A percentile compares a stretch with the other conserved stretches of the same genome.
Evolutionary conservation across 768 basidiomycete species (phyloP).

Genomic region (Trametes gibbosa): DNA sequence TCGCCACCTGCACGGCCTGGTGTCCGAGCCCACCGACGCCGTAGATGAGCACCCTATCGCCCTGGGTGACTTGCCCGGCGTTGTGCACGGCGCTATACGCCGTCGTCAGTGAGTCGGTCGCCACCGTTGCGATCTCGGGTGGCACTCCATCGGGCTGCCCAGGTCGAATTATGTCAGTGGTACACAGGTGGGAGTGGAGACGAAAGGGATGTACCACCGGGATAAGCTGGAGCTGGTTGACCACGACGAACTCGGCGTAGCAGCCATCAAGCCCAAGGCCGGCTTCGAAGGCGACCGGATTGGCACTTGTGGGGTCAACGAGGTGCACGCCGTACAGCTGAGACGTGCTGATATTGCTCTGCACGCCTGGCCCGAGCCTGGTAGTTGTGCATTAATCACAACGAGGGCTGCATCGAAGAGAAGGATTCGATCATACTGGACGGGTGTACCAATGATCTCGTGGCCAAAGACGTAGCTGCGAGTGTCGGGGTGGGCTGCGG

Average conservation of each 20-base stretch:
- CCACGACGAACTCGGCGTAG: constrained; percentile 9
- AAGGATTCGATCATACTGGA: neutral
- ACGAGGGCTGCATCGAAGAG: no score
- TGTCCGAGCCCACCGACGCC: constrained; percentile 18
- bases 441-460: constrained; percentile 11
- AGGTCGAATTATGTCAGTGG: no score
- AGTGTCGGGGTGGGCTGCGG: neutral
- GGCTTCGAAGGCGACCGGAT: neutral
- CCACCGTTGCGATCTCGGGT: constrained; percentile 10
- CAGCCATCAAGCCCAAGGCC: constrained; percentile 5
- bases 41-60: constrained; percentile 3
- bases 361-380: neutral
- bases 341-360: neutral
- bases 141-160: constrained; percentile 7
- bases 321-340: constrained; percentile 1
- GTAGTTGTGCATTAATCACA: neutral
- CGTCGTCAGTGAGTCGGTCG: constrained; percentile 1
- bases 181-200: no score
- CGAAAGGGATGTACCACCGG: constrained; percentile 10
- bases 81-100: constrained; percentile 10
- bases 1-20: constrained; percentile 23
- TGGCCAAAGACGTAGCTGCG: constrained; percentile 10
- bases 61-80: neutral
- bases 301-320: neutral
- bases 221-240: constrained; percentile 1